Base-by-base conservation (phyloP, 768 basidiomycete genomes). In the Daedaleopsis nitida region DNA sequence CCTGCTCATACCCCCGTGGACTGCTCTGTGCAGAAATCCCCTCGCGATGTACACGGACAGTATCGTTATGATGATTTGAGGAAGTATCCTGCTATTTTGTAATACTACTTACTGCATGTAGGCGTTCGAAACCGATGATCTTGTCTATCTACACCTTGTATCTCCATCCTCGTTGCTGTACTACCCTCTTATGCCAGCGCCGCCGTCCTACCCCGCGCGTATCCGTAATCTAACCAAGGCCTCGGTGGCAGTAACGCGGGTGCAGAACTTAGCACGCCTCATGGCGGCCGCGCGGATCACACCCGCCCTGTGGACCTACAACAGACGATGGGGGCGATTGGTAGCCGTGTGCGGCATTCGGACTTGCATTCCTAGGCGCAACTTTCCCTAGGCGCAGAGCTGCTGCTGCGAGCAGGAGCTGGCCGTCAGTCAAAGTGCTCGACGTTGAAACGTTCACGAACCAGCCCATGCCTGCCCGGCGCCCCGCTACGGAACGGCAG, bases 281-380 rank as follows among this genome's bases (percentile, higher is more conserved):
- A 54, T 58, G 62, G 58, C 49, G 3, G 49, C 58, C 62, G 49
- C 62, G 47, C 62, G 58, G 55, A 64, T 64, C 62, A 57, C 42
- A 24, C 50, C 14, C 58, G 24, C 23, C 27, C 44, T n/a, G 58
- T 64, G 58, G 62, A 64, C 62, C 62, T 64, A 64, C 62, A 64
- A 64, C 34, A 39, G 44, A 54, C 55, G 54, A 52, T 43, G 39
- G 58, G 37, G 45, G 50, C 23, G 43, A 57, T 62, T 62, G 51
- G 49, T 51, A 12, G 55, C 21, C 55, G 32, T 42, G 32, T 23
- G 39, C 21, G 44, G 52, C 23, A 27, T 21, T 16, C 51, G 21
- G 37, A 34, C 42, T 43, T 27, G 38, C 49, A 39, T 23, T 27
- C 39, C 27, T 32, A 32, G 4, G 27, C 27, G 4, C 27, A 32